These are phyloP conservation scores for Sporothrix euskadiensis DNA, from an alignment of 2,329 filamentous ascomycete genomes.

Conservation along the genomic window DNA sequence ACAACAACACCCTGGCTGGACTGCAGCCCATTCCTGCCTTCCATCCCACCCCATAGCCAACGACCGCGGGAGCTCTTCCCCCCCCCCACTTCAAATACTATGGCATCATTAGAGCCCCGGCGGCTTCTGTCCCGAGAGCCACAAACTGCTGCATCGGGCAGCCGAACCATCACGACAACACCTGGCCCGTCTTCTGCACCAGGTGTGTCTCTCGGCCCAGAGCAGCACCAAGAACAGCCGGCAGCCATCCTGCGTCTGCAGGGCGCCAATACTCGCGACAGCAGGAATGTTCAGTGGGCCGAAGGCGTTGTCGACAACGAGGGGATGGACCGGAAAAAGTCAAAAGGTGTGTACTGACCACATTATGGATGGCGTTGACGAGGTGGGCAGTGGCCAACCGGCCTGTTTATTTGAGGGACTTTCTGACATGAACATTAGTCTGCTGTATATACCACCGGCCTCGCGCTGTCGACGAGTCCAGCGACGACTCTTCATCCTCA, in stretches of 20 bases:
- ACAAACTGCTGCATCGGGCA: constrained; percentile 14
- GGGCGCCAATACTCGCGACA: constrained; percentile 48
- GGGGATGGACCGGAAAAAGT: constrained; percentile 87
- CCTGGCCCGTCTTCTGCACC: constrained; percentile 26
- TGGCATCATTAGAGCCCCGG: not conserved
- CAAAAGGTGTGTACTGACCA: constrained; percentile 66
- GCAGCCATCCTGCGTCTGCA: constrained; percentile 54
- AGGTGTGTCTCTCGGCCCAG: constrained; percentile 32
- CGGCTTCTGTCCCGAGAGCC: not conserved
- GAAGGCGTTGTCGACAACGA: constrained; percentile 95
- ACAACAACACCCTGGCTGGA: not conserved
- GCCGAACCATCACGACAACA: constrained; percentile 17
- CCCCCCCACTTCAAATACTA: not conserved
- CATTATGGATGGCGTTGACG: not conserved
- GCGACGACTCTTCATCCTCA: constrained; percentile 62
- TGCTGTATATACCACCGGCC: constrained; percentile 98
- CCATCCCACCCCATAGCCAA: not conserved
- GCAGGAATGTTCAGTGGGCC: constrained; percentile 81
- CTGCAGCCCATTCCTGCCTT: not conserved
- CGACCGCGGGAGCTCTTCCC: not conserved
- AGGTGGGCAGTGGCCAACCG: not conserved
- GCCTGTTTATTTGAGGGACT: not conserved
- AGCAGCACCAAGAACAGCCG: constrained; percentile 34
- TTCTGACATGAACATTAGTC: constrained; percentile 54
- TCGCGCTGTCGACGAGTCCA: constrained; percentile 78